Percentiles rank a stretch among this genome's conserved stretches.
Evolutionary conservation across 1,284 basidiomycete genomes (phyloP).

Genomic region (Ceratobasidium theobromae): DNA sequence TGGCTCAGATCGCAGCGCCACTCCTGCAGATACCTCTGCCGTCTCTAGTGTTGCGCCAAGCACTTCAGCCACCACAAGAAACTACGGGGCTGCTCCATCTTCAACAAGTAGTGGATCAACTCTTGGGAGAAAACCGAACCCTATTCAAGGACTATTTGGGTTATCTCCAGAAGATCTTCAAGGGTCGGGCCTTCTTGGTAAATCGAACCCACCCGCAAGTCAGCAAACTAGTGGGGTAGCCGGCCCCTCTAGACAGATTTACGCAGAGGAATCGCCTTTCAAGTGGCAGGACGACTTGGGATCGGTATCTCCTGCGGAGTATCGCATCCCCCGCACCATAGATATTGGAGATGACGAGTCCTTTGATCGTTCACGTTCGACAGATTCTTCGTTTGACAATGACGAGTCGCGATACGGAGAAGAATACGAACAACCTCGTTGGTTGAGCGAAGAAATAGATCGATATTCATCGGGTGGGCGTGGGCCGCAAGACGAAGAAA

Average conservation of each 20-base stretch:
- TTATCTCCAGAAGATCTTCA: slow-evolving; percentile 26
- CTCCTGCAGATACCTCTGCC: slow-evolving; percentile 1
- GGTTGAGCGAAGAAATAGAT: neutral
- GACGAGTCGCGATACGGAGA: slow-evolving; percentile 26
- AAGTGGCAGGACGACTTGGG: slow-evolving; percentile 30
- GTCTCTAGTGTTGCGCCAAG: slow-evolving; percentile 29
- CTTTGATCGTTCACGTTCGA: slow-evolving; percentile 25
- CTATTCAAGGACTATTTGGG: slow-evolving; percentile 22
- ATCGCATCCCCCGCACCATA: slow-evolving; percentile 3
- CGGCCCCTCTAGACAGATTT: slow-evolving; percentile 4
- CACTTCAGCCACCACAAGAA: slow-evolving; percentile 12
- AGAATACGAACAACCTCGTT: slow-evolving; percentile 1
- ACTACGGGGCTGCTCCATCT: slow-evolving; percentile 15
- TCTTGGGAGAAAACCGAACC: slow-evolving; percentile 15
- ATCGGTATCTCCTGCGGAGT: slow-evolving; percentile 17
- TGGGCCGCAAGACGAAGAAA: slow-evolving; percentile 19
- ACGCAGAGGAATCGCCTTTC: slow-evolving; percentile 29
- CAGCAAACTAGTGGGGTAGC: neutral
- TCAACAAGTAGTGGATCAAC: slow-evolving; percentile 11
- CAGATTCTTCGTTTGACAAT: slow-evolving; percentile 31
- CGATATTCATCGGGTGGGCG: slow-evolving; percentile 8
- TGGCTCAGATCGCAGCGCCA: slow-evolving; percentile 14
- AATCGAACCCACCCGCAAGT: neutral
- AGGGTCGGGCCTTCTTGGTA: slow-evolving; percentile 9
- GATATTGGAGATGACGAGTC: slow-evolving; percentile 18